A percentile compares a stretch with the other conserved stretches of the same genome.
Conservation (phyloP, 352 stramenopile genomes). For the Pythium coloratum region DNA sequence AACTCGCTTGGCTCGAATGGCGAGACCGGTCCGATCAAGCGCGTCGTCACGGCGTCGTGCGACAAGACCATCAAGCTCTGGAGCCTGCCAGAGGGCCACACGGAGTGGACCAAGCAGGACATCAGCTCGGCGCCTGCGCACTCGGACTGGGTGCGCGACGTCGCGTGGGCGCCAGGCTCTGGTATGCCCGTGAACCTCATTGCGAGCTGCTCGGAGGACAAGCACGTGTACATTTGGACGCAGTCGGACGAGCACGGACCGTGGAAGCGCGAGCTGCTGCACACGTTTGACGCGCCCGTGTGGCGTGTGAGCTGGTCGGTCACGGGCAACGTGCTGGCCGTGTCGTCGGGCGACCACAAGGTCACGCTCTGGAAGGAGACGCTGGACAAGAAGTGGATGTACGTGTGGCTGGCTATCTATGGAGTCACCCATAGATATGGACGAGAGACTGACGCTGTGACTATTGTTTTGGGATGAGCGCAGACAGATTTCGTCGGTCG, state of each 20-base stretch:
- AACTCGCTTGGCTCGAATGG: slow-evolving; percentile 57
- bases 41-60: slow-evolving; percentile 95
- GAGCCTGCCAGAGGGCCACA: slow-evolving; percentile 73
- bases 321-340: slow-evolving; percentile 97
- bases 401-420: slow-evolving; percentile 34
- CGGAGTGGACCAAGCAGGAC: slow-evolving; percentile 80
- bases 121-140: slow-evolving; percentile 83
- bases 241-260: slow-evolving; percentile 64
- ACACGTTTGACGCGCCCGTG: slow-evolving; percentile 95
- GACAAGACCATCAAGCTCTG: slow-evolving; percentile 98
- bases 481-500: slow-evolving; percentile 89
- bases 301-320: slow-evolving; percentile 99
- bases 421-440: neutral
- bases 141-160: slow-evolving; percentile 96
- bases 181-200: slow-evolving; percentile 94
- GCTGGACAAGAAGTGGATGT: slow-evolving; percentile 96
- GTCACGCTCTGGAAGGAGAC: slow-evolving; percentile 98
- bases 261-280: slow-evolving; percentile 93
- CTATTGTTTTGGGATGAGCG: slow-evolving; percentile 15
- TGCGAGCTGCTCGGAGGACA: slow-evolving; percentile 89
- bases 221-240: slow-evolving; percentile 96
- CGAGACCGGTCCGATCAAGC: slow-evolving; percentile 50
- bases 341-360: slow-evolving; percentile 96
- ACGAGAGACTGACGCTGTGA: slow-evolving; percentile 2
- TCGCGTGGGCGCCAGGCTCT: slow-evolving; percentile 95